These are phyloP conservation scores for Trichoderma sp. DNA, from an alignment of 2,329 filamentous ascomycete genomes.

Conservation along the genomic window DNA sequence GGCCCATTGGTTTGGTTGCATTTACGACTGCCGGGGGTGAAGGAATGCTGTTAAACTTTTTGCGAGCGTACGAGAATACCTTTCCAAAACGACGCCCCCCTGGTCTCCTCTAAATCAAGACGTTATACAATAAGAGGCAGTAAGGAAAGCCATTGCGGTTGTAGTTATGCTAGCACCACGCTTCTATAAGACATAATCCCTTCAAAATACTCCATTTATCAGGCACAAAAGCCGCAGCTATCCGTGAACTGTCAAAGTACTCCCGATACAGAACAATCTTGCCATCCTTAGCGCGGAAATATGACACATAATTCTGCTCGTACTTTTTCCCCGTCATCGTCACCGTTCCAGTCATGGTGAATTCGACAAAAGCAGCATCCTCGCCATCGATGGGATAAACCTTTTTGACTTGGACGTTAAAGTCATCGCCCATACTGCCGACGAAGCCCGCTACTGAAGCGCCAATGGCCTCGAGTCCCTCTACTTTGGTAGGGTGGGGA, in stretches of 20 bases:
- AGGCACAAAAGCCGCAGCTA: neutral
- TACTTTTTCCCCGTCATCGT: neutral
- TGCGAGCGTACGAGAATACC: neutral
- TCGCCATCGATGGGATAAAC: neutral
- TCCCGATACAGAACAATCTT: neutral
- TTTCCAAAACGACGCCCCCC: neutral
- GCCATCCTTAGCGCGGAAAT: neutral
- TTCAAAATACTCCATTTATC: neutral
- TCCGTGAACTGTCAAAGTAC: neutral
- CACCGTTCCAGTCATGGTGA: neutral
- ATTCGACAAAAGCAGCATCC: neutral
- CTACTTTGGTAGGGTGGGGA: neutral
- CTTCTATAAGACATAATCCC: neutral
- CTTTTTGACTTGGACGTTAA: neutral
- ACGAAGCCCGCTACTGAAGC: neutral
- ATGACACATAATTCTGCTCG: neutral
- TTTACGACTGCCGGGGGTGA: neutral
- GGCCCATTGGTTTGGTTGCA: neutral
- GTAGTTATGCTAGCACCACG: neutral
- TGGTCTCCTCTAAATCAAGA: neutral
- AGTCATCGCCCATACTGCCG: neutral
- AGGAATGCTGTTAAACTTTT: neutral
- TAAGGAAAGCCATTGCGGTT: neutral
- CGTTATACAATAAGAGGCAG: neutral
- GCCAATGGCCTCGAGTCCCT: neutral